phyloP scores from a whole-genome alignment of 306 rosid genomes.

The Casuarina equisetifolia region DNA sequence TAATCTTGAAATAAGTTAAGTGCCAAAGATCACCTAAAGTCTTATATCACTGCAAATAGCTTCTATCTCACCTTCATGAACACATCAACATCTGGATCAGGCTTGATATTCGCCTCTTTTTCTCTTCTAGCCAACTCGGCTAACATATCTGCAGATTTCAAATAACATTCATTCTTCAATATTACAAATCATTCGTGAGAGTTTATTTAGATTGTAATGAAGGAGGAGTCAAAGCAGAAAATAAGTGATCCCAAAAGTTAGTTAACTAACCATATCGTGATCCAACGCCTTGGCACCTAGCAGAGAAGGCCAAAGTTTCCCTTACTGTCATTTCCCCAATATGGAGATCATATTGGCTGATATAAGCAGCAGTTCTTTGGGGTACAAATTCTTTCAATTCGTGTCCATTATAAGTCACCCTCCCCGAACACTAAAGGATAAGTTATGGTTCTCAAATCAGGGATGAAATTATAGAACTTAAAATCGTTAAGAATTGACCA shows the following conservation, averaged over 20 bases:
- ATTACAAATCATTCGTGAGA: neutral
- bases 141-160: constrained; percentile 46
- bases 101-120: constrained; percentile 57
- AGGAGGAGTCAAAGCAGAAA: neutral
- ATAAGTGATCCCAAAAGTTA: neutral
- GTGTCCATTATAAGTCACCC: constrained; percentile 61
- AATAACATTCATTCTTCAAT: neutral
- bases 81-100: constrained; percentile 66
- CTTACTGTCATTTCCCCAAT: constrained; percentile 74
- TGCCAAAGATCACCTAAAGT: neutral
- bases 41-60: neutral
- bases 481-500: neutral
- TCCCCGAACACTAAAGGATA: constrained; percentile 52
- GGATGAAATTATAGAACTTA: neutral
- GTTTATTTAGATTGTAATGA: constrained; percentile 8
- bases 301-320: constrained; percentile 83
- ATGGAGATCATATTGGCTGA: constrained; percentile 75
- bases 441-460: neutral
- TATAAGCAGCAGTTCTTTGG: constrained; percentile 75
- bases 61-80: constrained; percentile 58
- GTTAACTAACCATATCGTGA: constrained; percentile 53
- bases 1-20: neutral
- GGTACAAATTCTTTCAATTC: constrained; percentile 74
- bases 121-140: constrained; percentile 69
- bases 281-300: constrained; percentile 84